A percentile compares a stretch with the other conserved stretches of the same genome.
These are phyloP conservation scores for Pterulicium gracile DNA, from an alignment of 1,284 basidiomycete species.

Conservation along the genomic window DNA sequence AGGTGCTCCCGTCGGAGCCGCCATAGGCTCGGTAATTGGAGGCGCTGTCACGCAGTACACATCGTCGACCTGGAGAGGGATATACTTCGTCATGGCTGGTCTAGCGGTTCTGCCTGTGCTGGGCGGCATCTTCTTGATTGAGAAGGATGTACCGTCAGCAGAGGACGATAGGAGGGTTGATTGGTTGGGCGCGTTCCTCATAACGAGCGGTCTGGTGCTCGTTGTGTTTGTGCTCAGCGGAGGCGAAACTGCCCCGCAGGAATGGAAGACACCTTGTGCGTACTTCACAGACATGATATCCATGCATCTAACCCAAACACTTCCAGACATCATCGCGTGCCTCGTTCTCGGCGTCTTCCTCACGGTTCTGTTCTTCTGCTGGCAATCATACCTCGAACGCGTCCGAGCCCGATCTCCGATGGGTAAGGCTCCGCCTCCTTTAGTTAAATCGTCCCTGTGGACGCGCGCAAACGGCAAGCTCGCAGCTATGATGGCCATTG, in stretches of 20 bases:
- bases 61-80: constrained; percentile 44
- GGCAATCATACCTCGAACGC: constrained; percentile 47
- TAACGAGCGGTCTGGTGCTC: constrained; percentile 39
- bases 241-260: constrained; percentile 38
- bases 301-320: constrained; percentile 7
- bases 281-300: constrained; percentile 9
- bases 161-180: constrained; percentile 27
- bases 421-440: constrained; percentile 33
- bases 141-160: constrained; percentile 19
- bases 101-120: constrained; percentile 27
- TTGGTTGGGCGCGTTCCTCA: constrained; percentile 40
- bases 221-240: constrained; percentile 44
- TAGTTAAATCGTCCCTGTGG: constrained; percentile 57
- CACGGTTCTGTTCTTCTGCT: constrained; percentile 42
- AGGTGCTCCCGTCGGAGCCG: constrained; percentile 32
- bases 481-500: constrained; percentile 45
- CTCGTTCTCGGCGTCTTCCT: constrained; percentile 47
- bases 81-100: constrained; percentile 45
- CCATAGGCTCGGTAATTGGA: constrained; percentile 10
- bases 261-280: constrained; percentile 45
- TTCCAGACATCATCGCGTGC: constrained; percentile 36
- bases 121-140: constrained; percentile 33
- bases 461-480: constrained; percentile 47
- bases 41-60: constrained; percentile 30
- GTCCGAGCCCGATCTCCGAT: constrained; percentile 11